Base-by-base conservation (phyloP, 805 yeast species). In the Blastobotrys robertii region DNA sequence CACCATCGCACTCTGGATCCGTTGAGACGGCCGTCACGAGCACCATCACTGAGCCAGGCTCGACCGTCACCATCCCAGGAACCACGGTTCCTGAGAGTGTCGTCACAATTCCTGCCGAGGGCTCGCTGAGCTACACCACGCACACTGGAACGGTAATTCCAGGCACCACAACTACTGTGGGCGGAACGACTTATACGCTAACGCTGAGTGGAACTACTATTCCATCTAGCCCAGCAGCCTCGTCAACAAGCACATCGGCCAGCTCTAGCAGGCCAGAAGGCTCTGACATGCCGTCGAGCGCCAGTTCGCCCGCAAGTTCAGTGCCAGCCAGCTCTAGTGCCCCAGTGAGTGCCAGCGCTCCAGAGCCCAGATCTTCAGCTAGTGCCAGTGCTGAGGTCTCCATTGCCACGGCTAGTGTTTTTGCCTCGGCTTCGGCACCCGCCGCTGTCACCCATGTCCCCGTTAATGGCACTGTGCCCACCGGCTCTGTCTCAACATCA, bases 111-210 rank as follows among this genome's bases (percentile, higher is more conserved):
- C 13, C 30, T 9, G 14, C n/a, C n/a, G 29, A 12, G 11, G 28
- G 16, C 25, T 25, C 34, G n/a, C 25, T 19, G 25, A 19, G 25
- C 25, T 19, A 19, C 25, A 13, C 25, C 14, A 25, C 30, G 9
- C 11, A 11, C 22, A 16, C 22, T 14, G 52, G 48, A 14, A 46
- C 44, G 12, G 37, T 44, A 8, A 42, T 52, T 9, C 51, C 51
- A 12, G 51, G 51, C 12, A 48, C 48, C 5, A 41, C 51, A 13
- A 42, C 42, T n/a, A 39, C 47, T 8, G 22, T 38, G 8, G 38
- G 49, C 10, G 47, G 54, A 9, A 42, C 52, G 8, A 35, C 46
- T 25, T 43, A 40, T 12, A 31, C 50, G 3, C 35, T 9, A 11
- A 38, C 44, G 15, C n/a, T 41, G 8, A 34, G 29, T 35, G 12